Evolutionary conservation across 345 rosid species (phyloP).

Genomic region (Citrus unshiu): DNA sequence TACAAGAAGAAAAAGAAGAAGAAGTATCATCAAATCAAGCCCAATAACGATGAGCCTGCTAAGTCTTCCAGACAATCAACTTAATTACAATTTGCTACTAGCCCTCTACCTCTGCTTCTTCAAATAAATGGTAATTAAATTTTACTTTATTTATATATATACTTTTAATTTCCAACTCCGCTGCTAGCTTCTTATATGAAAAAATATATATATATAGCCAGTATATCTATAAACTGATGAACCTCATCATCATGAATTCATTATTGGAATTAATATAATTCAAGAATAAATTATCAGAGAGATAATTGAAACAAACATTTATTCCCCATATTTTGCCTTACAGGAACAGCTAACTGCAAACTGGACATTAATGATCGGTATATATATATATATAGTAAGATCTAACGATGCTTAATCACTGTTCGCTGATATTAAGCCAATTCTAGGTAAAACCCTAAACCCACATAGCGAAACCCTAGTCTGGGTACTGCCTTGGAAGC

Average conservation of each 20-base stretch:
- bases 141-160: too few relatives aligned
- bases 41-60: slow-evolving; percentile 25
- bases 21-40: slow-evolving; percentile 43
- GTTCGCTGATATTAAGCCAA: not conserved
- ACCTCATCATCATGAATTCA: too few relatives aligned
- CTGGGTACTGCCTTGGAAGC: not conserved
- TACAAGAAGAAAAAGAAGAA: slow-evolving; percentile 79
- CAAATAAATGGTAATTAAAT: slow-evolving; percentile 29
- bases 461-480: slow-evolving; percentile 38
- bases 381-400: not conserved
- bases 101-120: slow-evolving; percentile 17
- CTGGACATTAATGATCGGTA: not conserved
- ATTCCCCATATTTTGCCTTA: not conserved
- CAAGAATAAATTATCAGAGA: too few relatives aligned
- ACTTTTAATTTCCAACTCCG: too few relatives aligned
- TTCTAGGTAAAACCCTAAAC: slow-evolving; percentile 33
- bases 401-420: not conserved
- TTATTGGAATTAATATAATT: too few relatives aligned
- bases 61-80: slow-evolving; percentile 25
- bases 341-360: not conserved
- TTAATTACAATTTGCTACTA: not conserved
- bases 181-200: too few relatives aligned
- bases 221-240: too few relatives aligned
- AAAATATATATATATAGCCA: too few relatives aligned
- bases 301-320: not conserved